These are phyloP conservation scores for Tuber microsphaerosporum DNA, from an alignment of 495 filamentous ascomycete genomes.

Conservation along the genomic window DNA sequence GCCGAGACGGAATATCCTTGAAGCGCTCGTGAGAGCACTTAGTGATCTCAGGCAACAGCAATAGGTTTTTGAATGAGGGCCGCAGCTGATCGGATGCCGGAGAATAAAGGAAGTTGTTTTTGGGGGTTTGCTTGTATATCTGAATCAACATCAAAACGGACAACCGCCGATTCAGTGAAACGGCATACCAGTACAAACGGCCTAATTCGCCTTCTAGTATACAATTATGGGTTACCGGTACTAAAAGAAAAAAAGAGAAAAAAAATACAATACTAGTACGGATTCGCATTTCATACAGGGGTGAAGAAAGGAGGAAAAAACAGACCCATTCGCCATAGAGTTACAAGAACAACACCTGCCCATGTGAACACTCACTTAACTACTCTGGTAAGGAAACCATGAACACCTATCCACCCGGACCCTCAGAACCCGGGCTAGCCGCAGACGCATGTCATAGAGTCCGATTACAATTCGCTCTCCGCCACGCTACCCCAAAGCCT, in stretches of 20 bases:
- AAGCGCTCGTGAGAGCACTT: not conserved
- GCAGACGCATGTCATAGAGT: not conserved
- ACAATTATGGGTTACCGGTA: not conserved
- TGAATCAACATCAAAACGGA: not conserved
- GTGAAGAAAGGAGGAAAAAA: not conserved
- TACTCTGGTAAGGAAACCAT: not conserved
- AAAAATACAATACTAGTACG: not conserved
- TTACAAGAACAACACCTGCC: not conserved
- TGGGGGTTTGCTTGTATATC: not conserved
- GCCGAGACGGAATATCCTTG: not conserved
- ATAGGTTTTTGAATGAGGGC: not conserved
- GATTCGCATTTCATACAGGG: not conserved
- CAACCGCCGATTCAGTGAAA: not conserved
- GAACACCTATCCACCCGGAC: not conserved
- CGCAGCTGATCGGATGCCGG: too few species aligned
- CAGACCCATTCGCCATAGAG: not conserved
- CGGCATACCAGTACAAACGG: not conserved
- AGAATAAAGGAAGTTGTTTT: too few species aligned
- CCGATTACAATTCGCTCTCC: not conserved
- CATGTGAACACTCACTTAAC: not conserved
- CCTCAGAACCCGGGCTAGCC: not conserved
- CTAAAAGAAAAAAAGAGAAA: too few species aligned
- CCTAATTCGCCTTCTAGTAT: not conserved
- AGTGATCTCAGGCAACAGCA: not conserved
- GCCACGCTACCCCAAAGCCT: constrained; percentile 14